A percentile compares a stretch with the other conserved stretches of the same genome.
These are phyloP conservation scores for Phyllosticta citribraziliensis DNA, from an alignment of 2,329 filamentous ascomycete genomes.

Conservation along the genomic window DNA sequence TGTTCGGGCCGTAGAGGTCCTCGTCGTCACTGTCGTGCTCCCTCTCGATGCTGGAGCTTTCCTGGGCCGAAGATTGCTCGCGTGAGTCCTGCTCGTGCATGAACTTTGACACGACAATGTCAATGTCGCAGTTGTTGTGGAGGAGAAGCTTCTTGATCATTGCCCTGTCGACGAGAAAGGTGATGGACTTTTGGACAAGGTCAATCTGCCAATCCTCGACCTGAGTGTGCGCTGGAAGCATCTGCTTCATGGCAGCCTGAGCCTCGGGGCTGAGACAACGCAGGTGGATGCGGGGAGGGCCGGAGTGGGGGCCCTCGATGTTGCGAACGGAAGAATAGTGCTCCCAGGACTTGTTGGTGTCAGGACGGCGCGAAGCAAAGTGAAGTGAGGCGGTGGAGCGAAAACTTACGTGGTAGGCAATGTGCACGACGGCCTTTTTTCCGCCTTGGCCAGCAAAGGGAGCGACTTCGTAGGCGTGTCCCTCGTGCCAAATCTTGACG, in stretches of 20 bases:
- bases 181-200: conserved; percentile 41
- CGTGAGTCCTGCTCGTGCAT: conserved; percentile 35
- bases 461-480: conserved; percentile 41
- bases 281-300: conserved; percentile 39
- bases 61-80: conserved; percentile 35
- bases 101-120: conserved; percentile 43
- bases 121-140: conserved; percentile 44
- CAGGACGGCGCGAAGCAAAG: conserved; percentile 11
- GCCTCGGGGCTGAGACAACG: conserved; percentile 23
- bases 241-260: conserved; percentile 32
- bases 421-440: conserved; percentile 37
- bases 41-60: conserved; percentile 41
- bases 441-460: conserved; percentile 26
- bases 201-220: conserved; percentile 48
- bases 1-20: conserved; percentile 38
- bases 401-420: conserved; percentile 52
- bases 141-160: conserved; percentile 44
- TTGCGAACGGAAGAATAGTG: conserved; percentile 60
- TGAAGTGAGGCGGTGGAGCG: not conserved
- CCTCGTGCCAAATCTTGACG: conserved; percentile 51
- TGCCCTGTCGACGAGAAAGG: conserved; percentile 39
- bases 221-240: conserved; percentile 28
- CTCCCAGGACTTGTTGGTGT: conserved; percentile 44
- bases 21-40: conserved; percentile 44
- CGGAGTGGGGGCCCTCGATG: conserved; percentile 48